phyloP scores from a whole-genome alignment of 371 early-diverging fungal genomes.

The Saksenaea oblongispora region DNA sequence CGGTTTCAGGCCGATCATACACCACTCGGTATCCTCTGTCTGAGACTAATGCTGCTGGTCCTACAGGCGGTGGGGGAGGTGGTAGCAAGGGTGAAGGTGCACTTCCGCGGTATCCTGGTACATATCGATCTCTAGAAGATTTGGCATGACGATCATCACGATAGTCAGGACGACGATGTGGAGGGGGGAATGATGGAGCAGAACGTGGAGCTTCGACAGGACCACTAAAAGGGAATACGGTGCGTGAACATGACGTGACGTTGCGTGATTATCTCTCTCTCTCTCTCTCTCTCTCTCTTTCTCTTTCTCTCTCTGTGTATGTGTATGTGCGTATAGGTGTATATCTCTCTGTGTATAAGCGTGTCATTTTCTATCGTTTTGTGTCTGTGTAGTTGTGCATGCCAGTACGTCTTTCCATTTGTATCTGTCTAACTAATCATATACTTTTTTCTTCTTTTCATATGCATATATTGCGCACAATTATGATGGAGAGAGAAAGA shows the following conservation, averaged over 20 bases:
- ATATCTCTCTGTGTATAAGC: neutral
- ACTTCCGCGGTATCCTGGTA: constrained; percentile 1
- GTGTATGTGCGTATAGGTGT: neutral
- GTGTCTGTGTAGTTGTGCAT: neutral
- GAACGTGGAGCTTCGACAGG: neutral
- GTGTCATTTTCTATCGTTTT: neutral
- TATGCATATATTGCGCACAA: neutral
- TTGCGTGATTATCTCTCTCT: neutral
- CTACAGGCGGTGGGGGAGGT: neutral
- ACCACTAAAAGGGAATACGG: constrained; percentile 8
- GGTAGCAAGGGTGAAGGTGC: neutral
- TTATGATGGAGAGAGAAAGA: neutral
- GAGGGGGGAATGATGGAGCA: neutral
- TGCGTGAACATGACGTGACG: constrained; percentile 5
- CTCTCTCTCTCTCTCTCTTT: neutral
- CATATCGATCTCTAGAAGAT: constrained; percentile 8
- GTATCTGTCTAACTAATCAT: too few species aligned
- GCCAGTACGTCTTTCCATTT: neutral
- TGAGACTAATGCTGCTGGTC: constrained; percentile 1
- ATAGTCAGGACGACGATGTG: neutral
- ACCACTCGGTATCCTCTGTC: neutral
- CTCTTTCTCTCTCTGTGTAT: neutral
- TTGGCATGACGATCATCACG: neutral
- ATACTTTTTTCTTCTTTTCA: neutral
- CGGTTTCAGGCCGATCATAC: neutral